Evolutionary conservation across 345 rosid species (phyloP), one percentile per base, ranked within the genome.

Genomic region (Crucihimalaya himalaica): DNA sequence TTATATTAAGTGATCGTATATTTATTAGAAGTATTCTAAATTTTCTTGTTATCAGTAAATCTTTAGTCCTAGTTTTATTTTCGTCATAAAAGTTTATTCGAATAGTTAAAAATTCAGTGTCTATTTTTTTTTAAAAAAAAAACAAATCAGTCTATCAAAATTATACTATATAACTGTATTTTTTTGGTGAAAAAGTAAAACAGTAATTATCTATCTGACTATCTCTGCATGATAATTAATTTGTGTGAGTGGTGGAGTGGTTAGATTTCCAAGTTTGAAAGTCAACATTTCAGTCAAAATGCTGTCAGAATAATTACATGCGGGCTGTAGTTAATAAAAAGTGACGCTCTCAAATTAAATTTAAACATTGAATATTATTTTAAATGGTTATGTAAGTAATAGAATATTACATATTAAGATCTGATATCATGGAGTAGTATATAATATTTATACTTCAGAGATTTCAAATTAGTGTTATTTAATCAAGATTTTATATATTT

Each of bases 271-370:
- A 73, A 73, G 77, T 45, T 67, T 74, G 25, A 46, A 46, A 14
- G 54, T 48, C 72, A 66, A 74, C 29, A 34, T 1, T 50, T 58
- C 15, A 66, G 73, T 74, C 72, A 66, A 74, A 48, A 57, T 66
- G 13, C 10, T 58, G 78, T 66, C 66, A 66, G 67, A 5, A 37
- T 65, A 47, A 47, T 27, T 74, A 58, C 67, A 64, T 47, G 77
- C 65, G 64, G n/a, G 64, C 18, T 20, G 58, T 65, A 27, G n/a
- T n/a, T n/a, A n/a, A n/a, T n/a, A n/a, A 20, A 47, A 19, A 18
- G 53, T 19, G 6, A 47, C 2, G 13, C 13, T 52, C 25, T 52
- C 57, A 11, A 52, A 52, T 53, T 53, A 19, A 8, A 19, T 3
- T 7, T 0, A 8, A 20, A 18, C 7, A 3, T 6, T 16, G 10